These are phyloP conservation scores for Lactarius indigo DNA, from an alignment of 768 basidiomycete species.

Conservation along the genomic window DNA sequence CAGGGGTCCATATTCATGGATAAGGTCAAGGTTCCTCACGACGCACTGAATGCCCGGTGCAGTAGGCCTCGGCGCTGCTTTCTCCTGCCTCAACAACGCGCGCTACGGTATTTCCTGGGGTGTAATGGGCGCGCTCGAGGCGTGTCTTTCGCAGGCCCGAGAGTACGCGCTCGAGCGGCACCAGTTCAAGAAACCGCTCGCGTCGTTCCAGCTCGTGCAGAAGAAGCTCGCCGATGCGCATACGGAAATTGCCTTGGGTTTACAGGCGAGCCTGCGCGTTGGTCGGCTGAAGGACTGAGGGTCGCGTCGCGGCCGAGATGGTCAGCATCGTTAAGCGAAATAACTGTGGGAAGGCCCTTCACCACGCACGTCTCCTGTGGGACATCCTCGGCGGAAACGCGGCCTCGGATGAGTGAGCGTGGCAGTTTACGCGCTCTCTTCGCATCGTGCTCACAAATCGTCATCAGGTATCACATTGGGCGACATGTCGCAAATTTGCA, in stretches of 20 bases:
- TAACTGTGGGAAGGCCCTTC: slow-evolving; percentile 90
- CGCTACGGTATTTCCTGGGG: slow-evolving; percentile 91
- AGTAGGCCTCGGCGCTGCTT: slow-evolving; percentile 77
- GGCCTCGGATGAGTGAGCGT: slow-evolving; percentile 79
- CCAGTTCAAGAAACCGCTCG: slow-evolving; percentile 87
- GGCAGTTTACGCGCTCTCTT: not conserved
- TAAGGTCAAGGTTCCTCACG: slow-evolving; percentile 70
- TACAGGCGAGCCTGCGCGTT: slow-evolving; percentile 66
- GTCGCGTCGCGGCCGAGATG: slow-evolving; percentile 82
- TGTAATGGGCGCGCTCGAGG: slow-evolving; percentile 92
- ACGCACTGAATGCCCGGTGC: slow-evolving; percentile 75
- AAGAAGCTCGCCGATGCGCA: slow-evolving; percentile 96
- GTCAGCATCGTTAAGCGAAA: slow-evolving; percentile 93
- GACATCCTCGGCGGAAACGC: slow-evolving; percentile 96
- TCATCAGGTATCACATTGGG: slow-evolving; percentile 81
- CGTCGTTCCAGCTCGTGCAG: slow-evolving; percentile 95
- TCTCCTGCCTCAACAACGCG: slow-evolving; percentile 91
- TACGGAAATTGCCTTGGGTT: slow-evolving; percentile 76
- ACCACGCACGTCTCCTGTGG: slow-evolving; percentile 74
- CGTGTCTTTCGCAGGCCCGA: slow-evolving; percentile 75
- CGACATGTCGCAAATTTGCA: slow-evolving; percentile 93
- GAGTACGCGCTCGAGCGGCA: slow-evolving; percentile 84
- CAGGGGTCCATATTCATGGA: slow-evolving; percentile 93
- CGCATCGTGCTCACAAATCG: not conserved
- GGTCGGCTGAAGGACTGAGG: slow-evolving; percentile 84